Percentiles rank a stretch among this genome's conserved stretches.
Evolutionary conservation across 2,329 filamentous ascomycete genomes (phyloP).

Genomic region (Pestalotiopsis sp.): DNA sequence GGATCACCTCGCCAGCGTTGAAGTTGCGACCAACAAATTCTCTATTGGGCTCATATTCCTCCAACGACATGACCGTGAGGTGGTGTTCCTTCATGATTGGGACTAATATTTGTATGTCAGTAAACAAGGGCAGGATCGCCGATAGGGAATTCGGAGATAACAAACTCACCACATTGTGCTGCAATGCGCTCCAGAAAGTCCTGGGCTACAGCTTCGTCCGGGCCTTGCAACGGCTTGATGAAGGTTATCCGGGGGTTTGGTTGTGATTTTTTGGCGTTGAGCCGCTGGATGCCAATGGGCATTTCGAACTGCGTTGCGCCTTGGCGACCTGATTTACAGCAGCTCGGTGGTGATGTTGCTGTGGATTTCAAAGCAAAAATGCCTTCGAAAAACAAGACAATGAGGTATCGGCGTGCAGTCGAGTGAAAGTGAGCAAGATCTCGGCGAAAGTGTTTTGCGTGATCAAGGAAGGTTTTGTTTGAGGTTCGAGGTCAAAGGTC

Average conservation of each 20-base stretch:
- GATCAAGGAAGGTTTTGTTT: not conserved
- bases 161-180: conserved; percentile 69
- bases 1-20: conserved; percentile 85
- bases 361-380: not conserved
- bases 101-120: conserved; percentile 35
- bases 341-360: too few relatives aligned
- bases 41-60: conserved; percentile 78
- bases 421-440: not conserved
- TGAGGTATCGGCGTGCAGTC: not conserved
- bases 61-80: conserved; percentile 69
- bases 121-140: not conserved
- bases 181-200: conserved; percentile 77
- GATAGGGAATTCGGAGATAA: not conserved
- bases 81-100: conserved; percentile 71
- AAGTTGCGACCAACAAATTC: conserved; percentile 91
- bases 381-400: not conserved
- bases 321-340: too few relatives aligned
- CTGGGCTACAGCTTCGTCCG: conserved; percentile 62
- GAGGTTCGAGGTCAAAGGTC: not conserved
- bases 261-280: conserved; percentile 74
- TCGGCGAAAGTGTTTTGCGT: not conserved
- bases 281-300: conserved; percentile 76
- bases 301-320: conserved; percentile 45
- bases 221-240: conserved; percentile 75
- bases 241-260: conserved; percentile 82